phyloP scores from a whole-genome alignment of 306 rosid species.

The Citrullus mucosospermus region DNA sequence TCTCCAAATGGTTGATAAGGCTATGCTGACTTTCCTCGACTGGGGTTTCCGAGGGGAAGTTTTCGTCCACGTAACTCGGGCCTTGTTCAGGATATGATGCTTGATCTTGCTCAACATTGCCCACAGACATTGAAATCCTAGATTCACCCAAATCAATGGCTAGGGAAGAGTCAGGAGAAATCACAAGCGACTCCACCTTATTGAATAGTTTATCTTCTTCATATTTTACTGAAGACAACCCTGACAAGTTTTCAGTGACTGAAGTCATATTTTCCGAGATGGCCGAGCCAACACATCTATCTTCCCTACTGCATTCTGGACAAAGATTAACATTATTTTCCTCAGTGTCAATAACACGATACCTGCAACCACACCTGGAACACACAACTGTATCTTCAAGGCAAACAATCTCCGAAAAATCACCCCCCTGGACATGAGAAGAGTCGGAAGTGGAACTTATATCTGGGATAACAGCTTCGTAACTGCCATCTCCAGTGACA shows the following conservation, averaged over 20 bases:
- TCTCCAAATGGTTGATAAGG: constrained; percentile 22
- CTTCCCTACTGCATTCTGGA: constrained; percentile 44
- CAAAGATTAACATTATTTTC: constrained; percentile 32
- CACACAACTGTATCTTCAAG: constrained; percentile 32
- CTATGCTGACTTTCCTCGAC: constrained; percentile 24
- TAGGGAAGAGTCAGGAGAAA: constrained; percentile 22
- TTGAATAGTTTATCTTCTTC: constrained; percentile 25
- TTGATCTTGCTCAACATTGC: constrained; percentile 26
- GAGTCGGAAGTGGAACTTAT: constrained; percentile 26
- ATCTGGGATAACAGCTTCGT: constrained; percentile 16
- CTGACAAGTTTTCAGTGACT: constrained; percentile 23
- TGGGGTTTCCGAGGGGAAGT: constrained; percentile 21
- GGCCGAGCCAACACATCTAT: constrained; percentile 17
- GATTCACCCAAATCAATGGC: constrained; percentile 18
- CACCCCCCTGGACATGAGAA: constrained; percentile 26
- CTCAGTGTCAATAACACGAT: constrained; percentile 17
- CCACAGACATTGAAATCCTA: constrained; percentile 24
- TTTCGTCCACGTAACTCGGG: constrained; percentile 25
- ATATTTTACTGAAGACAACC: constrained; percentile 13
- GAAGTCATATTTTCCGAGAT: constrained; percentile 22
- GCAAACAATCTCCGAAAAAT: constrained; percentile 21
- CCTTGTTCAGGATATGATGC: constrained; percentile 24
- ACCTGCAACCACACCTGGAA: constrained; percentile 43
- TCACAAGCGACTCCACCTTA: constrained; percentile 15
- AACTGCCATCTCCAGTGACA: constrained; percentile 21